Evolutionary conservation across 1,284 basidiomycete species (phyloP), one percentile per base, ranked within the genome.

Genomic region (Fomitiporia mediterranea): DNA sequence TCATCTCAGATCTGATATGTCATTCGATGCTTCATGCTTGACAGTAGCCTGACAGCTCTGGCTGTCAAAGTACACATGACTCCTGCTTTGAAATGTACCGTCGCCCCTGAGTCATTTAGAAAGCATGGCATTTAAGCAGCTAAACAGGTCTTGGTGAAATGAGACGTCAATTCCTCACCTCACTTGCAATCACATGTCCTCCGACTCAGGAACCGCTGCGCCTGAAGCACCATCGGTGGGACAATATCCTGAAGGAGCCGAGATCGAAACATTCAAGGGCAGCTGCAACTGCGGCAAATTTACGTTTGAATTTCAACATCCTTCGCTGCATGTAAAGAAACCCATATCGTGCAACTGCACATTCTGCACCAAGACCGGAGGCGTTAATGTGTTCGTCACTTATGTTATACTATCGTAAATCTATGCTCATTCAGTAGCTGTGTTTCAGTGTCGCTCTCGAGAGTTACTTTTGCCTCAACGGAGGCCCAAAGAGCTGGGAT

Each of bases 341-440:
- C 51, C 59, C 39, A 27, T 59, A 8, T 54, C 49, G 19, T 62
- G 61, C 46, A 62, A 62, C 34, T 61, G 61, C 28, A 61, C 54
- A 13, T 30, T 57, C 8, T 62, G 59, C 44, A 61, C 52, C 13
- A 50, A 52, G 39, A 52, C 27, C 3, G 61, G 54, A 9, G 56
- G 44, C n/a, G 19, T 62, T 27, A 27, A 55, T 19, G 42, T 60
- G 60, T 60, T 21, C 21, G 58, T 57, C 11, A 23, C 15, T 3
- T 6, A n/a, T 13, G n/a, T 9, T 17, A 37, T 55, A 2, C 23
- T 32, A 11, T 28, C 21, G 2, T 30, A 13, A 6, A 8, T 30
- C 21, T 5, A 17, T 11, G 4, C 6, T 28, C 19, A 43, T 32
- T 9, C 23, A 8, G 19, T 25, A 42, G 11, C 5, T 30, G n/a